A percentile compares a stretch with the other conserved stretches of the same genome.
These are phyloP conservation scores for Hibiscus mutabilis DNA, from an alignment of 345 rosid species.

Conservation along the genomic window DNA sequence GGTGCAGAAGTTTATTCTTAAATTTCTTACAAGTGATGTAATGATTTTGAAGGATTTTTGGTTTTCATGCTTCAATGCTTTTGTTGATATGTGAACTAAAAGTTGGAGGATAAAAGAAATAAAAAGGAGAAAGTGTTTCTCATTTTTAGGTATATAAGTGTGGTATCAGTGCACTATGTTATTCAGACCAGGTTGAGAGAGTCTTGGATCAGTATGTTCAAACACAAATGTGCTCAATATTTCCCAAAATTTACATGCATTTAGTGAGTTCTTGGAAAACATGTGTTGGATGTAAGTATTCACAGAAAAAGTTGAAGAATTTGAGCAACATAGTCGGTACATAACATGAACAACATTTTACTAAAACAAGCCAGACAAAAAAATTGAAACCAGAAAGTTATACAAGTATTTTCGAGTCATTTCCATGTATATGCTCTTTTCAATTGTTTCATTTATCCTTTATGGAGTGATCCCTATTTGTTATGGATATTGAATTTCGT, in stretches of 20 bases:
- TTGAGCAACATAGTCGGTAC: background rate
- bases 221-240: background rate
- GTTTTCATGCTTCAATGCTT: background rate
- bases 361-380: background rate
- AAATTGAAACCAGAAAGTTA: background rate
- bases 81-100: background rate
- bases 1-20: background rate
- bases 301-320: background rate
- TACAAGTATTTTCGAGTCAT: background rate
- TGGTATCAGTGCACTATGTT: background rate
- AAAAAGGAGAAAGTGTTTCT: background rate
- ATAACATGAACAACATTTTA: background rate
- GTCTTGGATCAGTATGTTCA: background rate
- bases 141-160: background rate
- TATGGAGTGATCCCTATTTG: background rate
- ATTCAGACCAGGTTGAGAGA: background rate
- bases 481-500: conserved; percentile 1
- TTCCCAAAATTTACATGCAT: background rate
- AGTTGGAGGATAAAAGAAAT: background rate
- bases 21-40: background rate
- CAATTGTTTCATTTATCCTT: background rate
- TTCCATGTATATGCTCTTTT: background rate
- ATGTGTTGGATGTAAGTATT: too few species aligned
- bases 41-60: background rate
- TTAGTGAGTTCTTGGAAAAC: background rate